phyloP scores from a whole-genome alignment of 345 rosid species.

The Dimocarpus longan region DNA sequence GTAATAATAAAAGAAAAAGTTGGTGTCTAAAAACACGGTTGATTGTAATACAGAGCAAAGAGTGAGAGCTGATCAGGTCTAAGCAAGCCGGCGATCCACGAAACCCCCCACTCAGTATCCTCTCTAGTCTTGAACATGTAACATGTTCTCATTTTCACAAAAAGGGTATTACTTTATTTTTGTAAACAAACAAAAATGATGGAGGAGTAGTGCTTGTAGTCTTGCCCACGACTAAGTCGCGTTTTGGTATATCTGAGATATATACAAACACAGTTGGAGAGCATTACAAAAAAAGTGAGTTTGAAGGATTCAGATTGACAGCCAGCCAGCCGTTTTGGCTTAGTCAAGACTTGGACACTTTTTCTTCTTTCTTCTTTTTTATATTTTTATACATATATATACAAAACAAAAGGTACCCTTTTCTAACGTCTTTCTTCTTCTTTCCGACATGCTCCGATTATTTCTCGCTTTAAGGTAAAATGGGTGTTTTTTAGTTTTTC shows the following conservation, averaged over 20 bases:
- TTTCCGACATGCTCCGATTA: conserved; percentile 17
- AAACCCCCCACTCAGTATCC: background rate
- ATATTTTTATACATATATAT: background rate
- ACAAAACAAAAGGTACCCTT: conserved; percentile 20
- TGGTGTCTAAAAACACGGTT: background rate
- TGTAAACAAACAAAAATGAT: background rate
- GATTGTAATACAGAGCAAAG: no score
- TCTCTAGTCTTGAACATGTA: no score
- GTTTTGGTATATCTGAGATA: conserved; percentile 1
- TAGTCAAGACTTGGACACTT: conserved; percentile 18
- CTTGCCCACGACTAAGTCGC: conserved; percentile 51
- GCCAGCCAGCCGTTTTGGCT: background rate
- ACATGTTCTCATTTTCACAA: background rate
- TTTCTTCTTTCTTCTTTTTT: no score
- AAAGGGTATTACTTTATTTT: background rate
- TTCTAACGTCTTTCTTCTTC: background rate
- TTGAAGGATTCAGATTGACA: conserved; percentile 13
- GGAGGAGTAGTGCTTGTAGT: conserved; percentile 43
- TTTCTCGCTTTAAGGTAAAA: conserved; percentile 11
- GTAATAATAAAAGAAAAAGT: background rate
- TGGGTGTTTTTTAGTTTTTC: conserved; percentile 14
- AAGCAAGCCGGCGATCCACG: conserved; percentile 6
- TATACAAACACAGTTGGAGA: conserved; percentile 17
- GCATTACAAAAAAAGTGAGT: background rate
- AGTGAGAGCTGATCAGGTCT: conserved; percentile 5